A percentile compares a stretch with the other conserved stretches of the same genome.
Conservation (phyloP, 129 eudicot species). For the Saposhnikovia divaricata region DNA sequence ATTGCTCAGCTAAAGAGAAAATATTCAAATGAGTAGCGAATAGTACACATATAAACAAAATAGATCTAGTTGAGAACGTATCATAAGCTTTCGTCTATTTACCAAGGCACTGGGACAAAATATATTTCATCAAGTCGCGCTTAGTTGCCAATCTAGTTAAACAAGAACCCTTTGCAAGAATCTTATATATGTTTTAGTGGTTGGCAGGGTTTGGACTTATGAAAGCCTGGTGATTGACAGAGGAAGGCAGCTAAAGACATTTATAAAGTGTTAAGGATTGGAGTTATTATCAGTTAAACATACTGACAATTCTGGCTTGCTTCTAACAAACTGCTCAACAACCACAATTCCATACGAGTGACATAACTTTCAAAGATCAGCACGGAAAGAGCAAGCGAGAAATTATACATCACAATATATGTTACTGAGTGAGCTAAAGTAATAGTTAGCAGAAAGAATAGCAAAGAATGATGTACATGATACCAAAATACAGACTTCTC, state of each 20-base stretch:
- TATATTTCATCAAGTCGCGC: neutral
- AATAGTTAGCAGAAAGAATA: neutral
- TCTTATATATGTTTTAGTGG: neutral
- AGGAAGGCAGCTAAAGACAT: neutral
- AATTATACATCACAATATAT: neutral
- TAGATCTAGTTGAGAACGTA: too few relatives aligned
- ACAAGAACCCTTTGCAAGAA: neutral
- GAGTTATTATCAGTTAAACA: neutral
- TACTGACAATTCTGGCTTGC: neutral
- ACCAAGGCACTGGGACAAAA: neutral
- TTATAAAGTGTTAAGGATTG: neutral
- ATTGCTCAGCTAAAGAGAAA: too few relatives aligned
- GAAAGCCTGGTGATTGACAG: neutral
- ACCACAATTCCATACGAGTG: neutral
- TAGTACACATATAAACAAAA: too few relatives aligned
- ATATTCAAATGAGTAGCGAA: too few relatives aligned
- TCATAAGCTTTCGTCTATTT: neutral
- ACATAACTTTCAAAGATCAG: neutral
- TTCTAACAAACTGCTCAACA: neutral
- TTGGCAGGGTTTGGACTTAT: neutral
- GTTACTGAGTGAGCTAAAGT: neutral
- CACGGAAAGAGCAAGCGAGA: neutral
- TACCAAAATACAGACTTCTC: neutral
- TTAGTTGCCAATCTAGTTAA: neutral
- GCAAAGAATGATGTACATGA: neutral